phyloP scores from a whole-genome alignment of 2,329 filamentous ascomycete genomes.

The Botrytis cinerea region DNA sequence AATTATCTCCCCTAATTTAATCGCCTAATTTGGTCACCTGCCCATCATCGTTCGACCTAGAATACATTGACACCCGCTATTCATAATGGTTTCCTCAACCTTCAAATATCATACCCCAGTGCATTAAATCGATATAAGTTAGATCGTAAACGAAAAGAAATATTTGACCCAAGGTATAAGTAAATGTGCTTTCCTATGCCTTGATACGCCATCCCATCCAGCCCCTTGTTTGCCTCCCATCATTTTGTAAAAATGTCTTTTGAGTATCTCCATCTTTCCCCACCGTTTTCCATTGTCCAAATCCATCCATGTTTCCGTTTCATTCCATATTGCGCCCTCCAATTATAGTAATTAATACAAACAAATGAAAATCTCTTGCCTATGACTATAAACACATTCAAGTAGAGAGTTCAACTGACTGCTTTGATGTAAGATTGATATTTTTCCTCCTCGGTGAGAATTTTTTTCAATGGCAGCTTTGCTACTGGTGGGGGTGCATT shows the following conservation, averaged over 20 bases:
- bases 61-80: slow-evolving; percentile 2
- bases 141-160: background rate
- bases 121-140: background rate
- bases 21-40: background rate
- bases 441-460: slow-evolving; percentile 48
- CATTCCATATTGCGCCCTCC: slow-evolving; percentile 7
- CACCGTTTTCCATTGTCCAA: slow-evolving; percentile 6
- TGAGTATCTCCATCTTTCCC: slow-evolving; percentile 13
- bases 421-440: slow-evolving; percentile 49
- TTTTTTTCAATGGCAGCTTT: slow-evolving; percentile 36
- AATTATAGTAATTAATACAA: slow-evolving; percentile 6
- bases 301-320: slow-evolving; percentile 11
- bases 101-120: background rate
- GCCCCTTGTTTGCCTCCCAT: slow-evolving; percentile 8
- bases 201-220: slow-evolving; percentile 15
- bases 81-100: background rate
- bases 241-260: slow-evolving; percentile 7
- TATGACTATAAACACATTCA: background rate
- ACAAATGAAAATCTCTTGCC: slow-evolving; percentile 8
- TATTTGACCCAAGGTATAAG: slow-evolving; percentile 3
- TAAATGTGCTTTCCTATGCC: background rate
- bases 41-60: background rate
- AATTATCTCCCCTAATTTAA: background rate
- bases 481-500: slow-evolving; percentile 26
- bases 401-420: slow-evolving; percentile 22